Base-by-base conservation (phyloP, 164 flowering plant genomes). In the Dillenia turbinata region DNA sequence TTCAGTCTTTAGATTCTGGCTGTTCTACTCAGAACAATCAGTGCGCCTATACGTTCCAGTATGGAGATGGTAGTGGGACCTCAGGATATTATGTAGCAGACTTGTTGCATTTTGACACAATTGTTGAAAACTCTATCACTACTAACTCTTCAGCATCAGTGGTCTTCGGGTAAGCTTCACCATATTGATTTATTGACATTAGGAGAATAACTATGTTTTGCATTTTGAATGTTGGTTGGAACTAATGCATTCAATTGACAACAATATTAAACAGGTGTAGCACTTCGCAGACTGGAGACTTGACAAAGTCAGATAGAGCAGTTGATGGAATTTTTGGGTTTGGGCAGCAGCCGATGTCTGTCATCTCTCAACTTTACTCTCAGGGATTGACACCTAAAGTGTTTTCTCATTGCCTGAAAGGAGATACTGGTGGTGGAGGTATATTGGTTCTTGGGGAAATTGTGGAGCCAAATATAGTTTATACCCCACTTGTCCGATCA, bases 261-360 rank as follows among this genome's bases (percentile, higher is more conserved):
- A 53, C 57, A 51, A 47, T 74, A 57, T 79, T 71, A 59, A 60
- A 78, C 86, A 93, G 98, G 70, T 94, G 99, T 80, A 89, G 97
- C 74, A 77, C 72, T 44, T 59, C 77, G 52, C 88, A 81, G 66
- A 75, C 86, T 2, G 99, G 97, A 45, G 96, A 85, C 63, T 76
- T 95, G 78, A 88, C 86, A 9, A 92, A 85, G 69, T 58, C 96
- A n/a, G 94, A 85, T 14, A 84, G 97, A 78, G 99, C 99, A 54
- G 89, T 91, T 66, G 96, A 89, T 80, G 99, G 99, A 62, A 94
- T 94, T 14, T 78, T 95, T 66, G 99, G 99, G 24, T 90, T 95
- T 66, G 99, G 99, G 13, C 97, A 88, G 73, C 82, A 78, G 69
- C 71, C 66, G 5, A 69, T 95, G 72, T 95, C 99, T 22, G 76